Evolutionary conservation across 257 asterid species (phyloP), one percentile per base, ranked within the genome.

Genomic region (Rhazya stricta): DNA sequence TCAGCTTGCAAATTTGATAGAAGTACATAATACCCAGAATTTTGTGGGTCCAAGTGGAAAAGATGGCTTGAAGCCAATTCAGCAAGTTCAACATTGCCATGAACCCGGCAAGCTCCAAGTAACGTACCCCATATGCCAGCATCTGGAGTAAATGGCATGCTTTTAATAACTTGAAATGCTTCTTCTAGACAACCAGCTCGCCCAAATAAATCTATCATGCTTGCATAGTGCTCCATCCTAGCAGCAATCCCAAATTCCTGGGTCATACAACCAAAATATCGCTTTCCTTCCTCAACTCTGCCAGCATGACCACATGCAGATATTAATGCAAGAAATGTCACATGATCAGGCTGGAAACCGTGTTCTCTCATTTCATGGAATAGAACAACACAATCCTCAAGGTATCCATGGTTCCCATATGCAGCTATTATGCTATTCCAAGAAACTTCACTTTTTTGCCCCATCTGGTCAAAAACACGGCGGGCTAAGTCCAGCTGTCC

Each of bases 371-470:
- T 94, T 73, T 72, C 84, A 69, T 75, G 73, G 77, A 92, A 84
- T 62, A 90, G 73, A 27, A 71, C 75, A 41, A 90, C 65, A 75
- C 90, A 88, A 16, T 84, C 84, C 25, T 71, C 68, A 9, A 88
- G 77, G 19, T 32, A 76, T 19, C 99, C 96, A 39, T 90, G 96
- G 77, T 86, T 94, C 69, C 97, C 99, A 76, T 90, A 90, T 42
- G 99, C 99, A 57, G 96, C 87, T 25, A 94, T 90, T n/a, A 94
- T 90, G 76, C 97, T 90, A 48, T 92, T 94, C 97, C 99, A 94
- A 29, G 97, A 92, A 71, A 94, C 99, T 79, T 94, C 97, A 45
- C 85, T 90, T 80, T 77, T 86, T 65, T 67, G 42, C 4, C 76
- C 85, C 95, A 89, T 94, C 50, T 67, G 11, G 83, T 92, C 84